Percentiles rank a stretch among this genome's conserved stretches.
phyloP scores from a whole-genome alignment of 1,284 basidiomycete species.

The Violaceomyces palustris region DNA sequence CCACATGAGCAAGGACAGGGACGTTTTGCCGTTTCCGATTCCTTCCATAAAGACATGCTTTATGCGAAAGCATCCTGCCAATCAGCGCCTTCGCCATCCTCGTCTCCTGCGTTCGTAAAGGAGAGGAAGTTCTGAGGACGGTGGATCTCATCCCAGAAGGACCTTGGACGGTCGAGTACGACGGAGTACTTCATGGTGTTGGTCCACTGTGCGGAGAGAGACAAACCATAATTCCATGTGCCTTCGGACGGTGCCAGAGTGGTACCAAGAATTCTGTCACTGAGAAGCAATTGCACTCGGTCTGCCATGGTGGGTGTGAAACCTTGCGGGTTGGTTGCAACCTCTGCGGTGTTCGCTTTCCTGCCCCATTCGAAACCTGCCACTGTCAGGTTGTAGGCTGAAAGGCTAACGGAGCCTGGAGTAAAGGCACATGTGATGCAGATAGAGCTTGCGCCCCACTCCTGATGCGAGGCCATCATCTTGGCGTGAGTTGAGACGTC shows the following conservation, averaged over 20 bases:
- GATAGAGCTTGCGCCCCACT: constrained; percentile 89
- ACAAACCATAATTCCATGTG: constrained; percentile 51
- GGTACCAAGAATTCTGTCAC: constrained; percentile 62
- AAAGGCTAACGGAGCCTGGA: constrained; percentile 91
- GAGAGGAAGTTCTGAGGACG: constrained; percentile 59
- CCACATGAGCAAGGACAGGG: no score
- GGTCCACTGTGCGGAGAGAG: constrained; percentile 82
- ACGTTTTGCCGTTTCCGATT: no score
- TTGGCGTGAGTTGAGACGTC: constrained; percentile 95
- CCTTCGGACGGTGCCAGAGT: constrained; percentile 43
- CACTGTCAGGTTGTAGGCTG: constrained; percentile 81
- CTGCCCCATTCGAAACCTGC: constrained; percentile 97
- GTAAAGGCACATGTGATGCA: constrained; percentile 94
- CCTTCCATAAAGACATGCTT: no score
- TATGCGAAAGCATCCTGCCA: constrained; percentile 46
- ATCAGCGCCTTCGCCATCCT: constrained; percentile 32
- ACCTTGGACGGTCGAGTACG: constrained; percentile 79
- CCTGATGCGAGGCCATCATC: constrained; percentile 90
- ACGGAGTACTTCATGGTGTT: constrained; percentile 77
- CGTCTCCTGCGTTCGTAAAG: constrained; percentile 31
- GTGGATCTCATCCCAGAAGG: constrained; percentile 95
- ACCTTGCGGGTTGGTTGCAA: constrained; percentile 59
- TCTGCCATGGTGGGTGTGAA: constrained; percentile 94
- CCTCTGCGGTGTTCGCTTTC: constrained; percentile 75
- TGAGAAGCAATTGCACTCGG: constrained; percentile 86